Evolutionary conservation across 768 basidiomycete species (phyloP), one percentile per base, ranked within the genome.

Genomic region (Boletus sensibilis): DNA sequence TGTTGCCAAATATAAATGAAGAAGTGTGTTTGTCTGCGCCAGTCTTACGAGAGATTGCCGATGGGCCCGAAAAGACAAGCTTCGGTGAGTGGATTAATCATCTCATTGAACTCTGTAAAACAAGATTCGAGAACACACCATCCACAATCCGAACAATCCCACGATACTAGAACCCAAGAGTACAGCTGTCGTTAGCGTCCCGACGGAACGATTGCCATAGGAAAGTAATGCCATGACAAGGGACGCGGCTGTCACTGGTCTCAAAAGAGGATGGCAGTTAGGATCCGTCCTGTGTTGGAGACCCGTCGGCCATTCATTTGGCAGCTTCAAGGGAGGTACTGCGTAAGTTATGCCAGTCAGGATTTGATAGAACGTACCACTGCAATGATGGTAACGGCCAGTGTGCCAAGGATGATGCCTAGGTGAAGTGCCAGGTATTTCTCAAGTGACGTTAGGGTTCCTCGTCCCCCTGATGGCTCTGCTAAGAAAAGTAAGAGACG

Each of bases 11-110:
- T 21, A 92, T 74, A 70, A 92, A 92, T 5, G 84, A 66, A 16
- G 89, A 91, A 5, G 90, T 93, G 58, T 82, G 83, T 65, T 92
- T 92, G 73, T 92, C 89, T 20, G 89, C 86, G 18, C 90, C 91
- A 6, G 90, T 92, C 62, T 82, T 87, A 67, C 81, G 83, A 33
- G 89, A 90, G 45, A 81, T 69, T 38, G 74, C 67, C 25, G 78
- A 75, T 13, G 86, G 77, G 25, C 79, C 78, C 39, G 82, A 79
- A 64, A 92, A 90, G 48, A 84, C 64, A 45, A 86, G 77, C 87
- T 89, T 62, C 29, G 56, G 48, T 23, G 37, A 52, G 50, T 38
- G 56, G 20, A 55, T 55, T 49, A 50, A 57, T 69, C 55, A 58
- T 41, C 46, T 50, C 12, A 38, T 31, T 60, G 49, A 61, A 57